Base-by-base conservation (phyloP, 202 grass and related monocot genomes). In the Hordeum pubiflorum region DNA sequence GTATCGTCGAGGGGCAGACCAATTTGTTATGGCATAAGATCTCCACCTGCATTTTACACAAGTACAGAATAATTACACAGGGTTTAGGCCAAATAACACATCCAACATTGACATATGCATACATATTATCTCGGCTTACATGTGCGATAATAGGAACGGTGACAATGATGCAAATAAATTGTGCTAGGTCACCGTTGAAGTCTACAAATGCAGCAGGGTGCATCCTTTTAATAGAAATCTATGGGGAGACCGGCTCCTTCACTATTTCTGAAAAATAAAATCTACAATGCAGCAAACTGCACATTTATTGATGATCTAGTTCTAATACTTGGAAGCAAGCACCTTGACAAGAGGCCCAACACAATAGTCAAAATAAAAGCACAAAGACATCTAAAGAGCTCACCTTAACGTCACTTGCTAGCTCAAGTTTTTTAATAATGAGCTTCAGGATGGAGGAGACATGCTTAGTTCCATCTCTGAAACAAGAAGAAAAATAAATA, bases 341-440 rank as follows among this genome's bases (percentile, higher is more conserved):
- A 44, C 41, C 41, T 44, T 44, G 4, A 13, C 41, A 44, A 14
- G 41, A 14, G 41, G 41, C 41, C 41, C 1, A 4, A 4, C 13
- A 2, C 2, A 63, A 74, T 27, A 59, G 14, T 62, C 50, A 63
- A 86, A 82, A 73, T 41, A 7, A 32, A 77, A 78, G 24, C 50
- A 21, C 48, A 71, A 72, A 59, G 21, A 33, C 4, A 67, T 70
- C 15, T 81, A 22, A 60, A 44, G 54, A 67, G 24, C 44, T 33
- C 80, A 99, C 96, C 96, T 96, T 93, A 40, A 89, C 84, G 72
- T 93, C 92, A 79, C 73, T 90, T 66, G 66, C 46, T 57, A 99
- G 78, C 70, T 76, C 81, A 82, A 99, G 90, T 80, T 96, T 96
- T 41, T 10, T 79, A 54, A 75, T 80, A 44, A 96, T 84, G 83